Evolutionary conservation across 2,329 filamentous ascomycete species (phyloP).

Genomic region (Phoma sp.): DNA sequence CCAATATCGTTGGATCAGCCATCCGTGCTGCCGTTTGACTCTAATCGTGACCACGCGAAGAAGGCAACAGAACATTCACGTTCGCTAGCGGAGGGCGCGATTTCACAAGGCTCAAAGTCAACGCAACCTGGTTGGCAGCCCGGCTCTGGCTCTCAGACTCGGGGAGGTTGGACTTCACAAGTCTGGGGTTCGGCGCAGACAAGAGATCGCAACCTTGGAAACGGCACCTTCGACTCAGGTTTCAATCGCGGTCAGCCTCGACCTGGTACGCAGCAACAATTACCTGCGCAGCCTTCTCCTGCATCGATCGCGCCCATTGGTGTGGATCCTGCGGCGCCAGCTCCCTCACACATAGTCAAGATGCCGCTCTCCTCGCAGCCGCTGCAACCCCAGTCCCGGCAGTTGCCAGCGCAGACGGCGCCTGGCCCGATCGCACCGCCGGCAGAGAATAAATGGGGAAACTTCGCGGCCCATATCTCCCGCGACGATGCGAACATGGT

Average conservation of each 20-base stretch:
- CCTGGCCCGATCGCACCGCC: conserved; percentile 42
- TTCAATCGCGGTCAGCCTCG: conserved; percentile 60
- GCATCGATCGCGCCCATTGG: conserved; percentile 35
- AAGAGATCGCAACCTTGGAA: conserved; percentile 75
- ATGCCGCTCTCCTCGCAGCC: conserved; percentile 17
- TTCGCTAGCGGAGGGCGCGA: conserved; percentile 20
- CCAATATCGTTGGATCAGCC: conserved; percentile 28
- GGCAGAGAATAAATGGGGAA: conserved; percentile 41
- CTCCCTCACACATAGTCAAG: conserved; percentile 25
- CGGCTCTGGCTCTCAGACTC: conserved; percentile 34
- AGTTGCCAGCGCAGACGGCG: conserved; percentile 24
- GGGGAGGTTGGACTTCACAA: conserved; percentile 54
- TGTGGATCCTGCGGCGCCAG: conserved; percentile 24
- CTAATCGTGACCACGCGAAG: conserved; percentile 29
- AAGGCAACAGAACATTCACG: conserved; percentile 27
- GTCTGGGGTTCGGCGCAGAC: conserved; percentile 77
- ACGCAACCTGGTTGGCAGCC: conserved; percentile 39
- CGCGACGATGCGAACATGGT: conserved; percentile 37
- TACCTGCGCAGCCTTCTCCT: conserved; percentile 36
- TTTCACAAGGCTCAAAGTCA: conserved; percentile 30
- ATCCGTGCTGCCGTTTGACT: conserved; percentile 26
- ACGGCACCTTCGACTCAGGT: conserved; percentile 76
- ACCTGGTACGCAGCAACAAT: conserved; percentile 34
- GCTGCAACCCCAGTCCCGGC: conserved; percentile 22
- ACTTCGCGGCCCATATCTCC: conserved; percentile 40